Percentiles rank a stretch among this genome's conserved stretches.
phyloP scores from a whole-genome alignment of 2,329 filamentous ascomycete genomes.

The Aspergillus candidus region DNA sequence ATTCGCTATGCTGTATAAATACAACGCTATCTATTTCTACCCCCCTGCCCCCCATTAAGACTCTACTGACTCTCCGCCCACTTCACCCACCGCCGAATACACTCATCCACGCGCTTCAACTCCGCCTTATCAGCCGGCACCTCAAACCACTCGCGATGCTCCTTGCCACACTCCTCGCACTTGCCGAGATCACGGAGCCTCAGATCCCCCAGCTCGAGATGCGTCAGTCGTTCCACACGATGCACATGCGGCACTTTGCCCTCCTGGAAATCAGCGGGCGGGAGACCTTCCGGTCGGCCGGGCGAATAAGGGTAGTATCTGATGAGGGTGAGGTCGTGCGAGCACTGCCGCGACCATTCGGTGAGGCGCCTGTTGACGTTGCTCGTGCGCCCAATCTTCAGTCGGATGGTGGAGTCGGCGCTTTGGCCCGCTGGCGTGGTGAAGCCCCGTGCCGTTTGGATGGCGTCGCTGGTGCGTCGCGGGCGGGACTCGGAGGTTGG shows the following conservation, averaged over 20 bases:
- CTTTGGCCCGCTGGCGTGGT: conserved; percentile 25
- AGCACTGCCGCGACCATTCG: conserved; percentile 90
- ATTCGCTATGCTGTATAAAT: background rate
- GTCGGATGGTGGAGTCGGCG: conserved; percentile 54
- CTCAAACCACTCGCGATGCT: conserved; percentile 94
- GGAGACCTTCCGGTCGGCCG: conserved; percentile 16
- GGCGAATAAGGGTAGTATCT: conserved; percentile 78
- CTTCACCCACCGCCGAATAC: conserved; percentile 75
- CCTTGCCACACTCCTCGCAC: conserved; percentile 72
- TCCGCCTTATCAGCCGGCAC: conserved; percentile 68
- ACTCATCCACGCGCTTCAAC: conserved; percentile 62
- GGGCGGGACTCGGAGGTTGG: conserved; percentile 37
- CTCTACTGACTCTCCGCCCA: conserved; percentile 59
- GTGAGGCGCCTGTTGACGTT: conserved; percentile 90
- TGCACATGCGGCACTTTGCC: conserved; percentile 79
- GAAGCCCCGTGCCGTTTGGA: conserved; percentile 32
- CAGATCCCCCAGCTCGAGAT: conserved; percentile 69
- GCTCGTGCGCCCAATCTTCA: conserved; percentile 61
- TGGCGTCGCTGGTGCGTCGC: conserved; percentile 31
- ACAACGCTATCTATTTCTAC: no score
- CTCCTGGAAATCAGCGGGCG: conserved; percentile 9
- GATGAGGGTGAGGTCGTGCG: conserved; percentile 78
- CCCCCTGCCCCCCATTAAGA: background rate
- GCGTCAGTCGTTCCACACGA: conserved; percentile 82
- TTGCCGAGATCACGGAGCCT: conserved; percentile 52